Evolutionary conservation across 2,329 filamentous ascomycete species (phyloP).

Genomic region (Grosmannia huntii): DNA sequence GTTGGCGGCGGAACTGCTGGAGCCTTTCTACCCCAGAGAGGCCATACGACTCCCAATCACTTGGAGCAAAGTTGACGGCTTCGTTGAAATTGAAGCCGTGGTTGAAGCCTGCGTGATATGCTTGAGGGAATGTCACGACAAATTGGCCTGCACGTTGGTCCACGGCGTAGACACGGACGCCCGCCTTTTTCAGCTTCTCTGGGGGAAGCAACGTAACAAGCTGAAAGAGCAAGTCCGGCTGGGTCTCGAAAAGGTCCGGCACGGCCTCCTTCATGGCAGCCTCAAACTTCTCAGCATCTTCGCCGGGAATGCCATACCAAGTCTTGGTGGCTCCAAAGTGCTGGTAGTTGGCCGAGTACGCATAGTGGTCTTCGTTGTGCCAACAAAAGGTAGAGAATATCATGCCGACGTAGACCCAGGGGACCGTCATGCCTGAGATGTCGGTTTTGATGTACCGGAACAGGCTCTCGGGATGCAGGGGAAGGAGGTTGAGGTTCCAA

Average conservation of each 20-base stretch:
- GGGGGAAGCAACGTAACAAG: slow-evolving; percentile 92
- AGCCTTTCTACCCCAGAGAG: slow-evolving; percentile 75
- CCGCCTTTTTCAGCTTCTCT: slow-evolving; percentile 83
- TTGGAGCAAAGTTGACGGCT: slow-evolving; percentile 92
- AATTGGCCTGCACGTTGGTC: slow-evolving; percentile 94
- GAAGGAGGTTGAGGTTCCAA: slow-evolving; percentile 92
- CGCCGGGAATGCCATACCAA: slow-evolving; percentile 95
- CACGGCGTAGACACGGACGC: slow-evolving; percentile 85
- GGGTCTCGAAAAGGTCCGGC: slow-evolving; percentile 90
- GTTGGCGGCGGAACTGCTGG: slow-evolving; percentile 77
- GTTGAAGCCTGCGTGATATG: slow-evolving; percentile 96
- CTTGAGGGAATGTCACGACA: slow-evolving; percentile 91
- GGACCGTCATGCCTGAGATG: slow-evolving; percentile 97
- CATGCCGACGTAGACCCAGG: slow-evolving; percentile 99
- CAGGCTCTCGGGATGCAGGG: slow-evolving; percentile 78
- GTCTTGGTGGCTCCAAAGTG: slow-evolving; percentile 98
- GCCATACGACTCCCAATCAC: slow-evolving; percentile 90
- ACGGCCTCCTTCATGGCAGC: slow-evolving; percentile 90
- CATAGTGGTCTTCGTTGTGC: slow-evolving; percentile 98
- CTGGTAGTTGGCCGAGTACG: slow-evolving; percentile 96
- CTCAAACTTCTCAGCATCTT: slow-evolving; percentile 90
- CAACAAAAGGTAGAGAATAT: slow-evolving; percentile 99
- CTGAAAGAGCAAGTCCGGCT: slow-evolving; percentile 92
- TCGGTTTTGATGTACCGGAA: slow-evolving; percentile 98
- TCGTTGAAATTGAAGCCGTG: slow-evolving; percentile 99